phyloP scores from a whole-genome alignment of 2,329 filamentous ascomycete species.

The Cercospora nicotianae region DNA sequence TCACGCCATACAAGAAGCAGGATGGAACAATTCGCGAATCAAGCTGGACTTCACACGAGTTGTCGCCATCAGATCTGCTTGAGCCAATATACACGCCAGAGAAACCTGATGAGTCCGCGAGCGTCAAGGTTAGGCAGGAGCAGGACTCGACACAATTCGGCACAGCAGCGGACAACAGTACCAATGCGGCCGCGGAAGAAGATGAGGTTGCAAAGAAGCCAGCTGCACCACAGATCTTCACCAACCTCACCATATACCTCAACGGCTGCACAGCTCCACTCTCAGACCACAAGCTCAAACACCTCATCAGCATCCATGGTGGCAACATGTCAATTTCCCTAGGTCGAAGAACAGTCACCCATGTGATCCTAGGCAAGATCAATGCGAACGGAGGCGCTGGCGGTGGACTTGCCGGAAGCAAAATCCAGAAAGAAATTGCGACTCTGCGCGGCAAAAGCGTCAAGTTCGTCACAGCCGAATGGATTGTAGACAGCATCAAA shows the following conservation, averaged over 20 bases:
- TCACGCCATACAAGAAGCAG: slow-evolving; percentile 33
- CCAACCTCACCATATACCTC: slow-evolving; percentile 73
- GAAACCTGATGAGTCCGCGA: background rate
- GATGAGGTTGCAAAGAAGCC: background rate
- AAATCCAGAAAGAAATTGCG: slow-evolving; percentile 77
- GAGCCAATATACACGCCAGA: slow-evolving; percentile 27
- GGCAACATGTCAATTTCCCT: slow-evolving; percentile 69
- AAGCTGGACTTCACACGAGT: slow-evolving; percentile 38
- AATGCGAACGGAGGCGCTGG: slow-evolving; percentile 53
- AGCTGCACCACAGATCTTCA: slow-evolving; percentile 46
- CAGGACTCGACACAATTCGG: background rate
- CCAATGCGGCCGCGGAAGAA: background rate
- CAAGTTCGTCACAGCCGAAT: slow-evolving; percentile 79
- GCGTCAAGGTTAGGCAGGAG: background rate
- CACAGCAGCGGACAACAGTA: background rate
- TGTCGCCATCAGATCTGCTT: slow-evolving; percentile 35
- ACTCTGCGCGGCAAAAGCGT: slow-evolving; percentile 67
- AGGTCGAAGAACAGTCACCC: slow-evolving; percentile 73
- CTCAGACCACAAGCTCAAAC: slow-evolving; percentile 84
- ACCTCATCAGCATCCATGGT: slow-evolving; percentile 71
- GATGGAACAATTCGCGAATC: slow-evolving; percentile 35
- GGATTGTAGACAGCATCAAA: slow-evolving; percentile 82
- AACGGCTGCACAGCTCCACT: slow-evolving; percentile 86
- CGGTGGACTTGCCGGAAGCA: slow-evolving; percentile 72
- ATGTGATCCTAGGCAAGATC: slow-evolving; percentile 74